These are phyloP conservation scores for Fusarium torreyae DNA, from an alignment of 2,329 filamentous ascomycete species.

Conservation along the genomic window DNA sequence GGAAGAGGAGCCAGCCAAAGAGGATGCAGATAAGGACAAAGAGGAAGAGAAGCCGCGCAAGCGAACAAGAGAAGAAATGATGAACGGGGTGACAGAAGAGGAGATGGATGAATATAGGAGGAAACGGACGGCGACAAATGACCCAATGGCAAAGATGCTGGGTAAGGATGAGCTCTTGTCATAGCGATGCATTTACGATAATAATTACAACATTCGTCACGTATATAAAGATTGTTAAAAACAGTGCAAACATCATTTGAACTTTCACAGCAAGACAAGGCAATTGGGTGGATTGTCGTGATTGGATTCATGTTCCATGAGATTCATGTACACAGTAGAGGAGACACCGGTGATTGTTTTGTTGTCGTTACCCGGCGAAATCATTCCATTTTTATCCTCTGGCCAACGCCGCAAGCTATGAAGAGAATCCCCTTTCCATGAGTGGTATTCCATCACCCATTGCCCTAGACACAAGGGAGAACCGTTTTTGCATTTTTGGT, in stretches of 20 bases:
- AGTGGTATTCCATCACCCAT: conserved; percentile 55
- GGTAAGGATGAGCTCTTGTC: conserved; percentile 74
- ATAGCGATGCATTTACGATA: conserved; percentile 33
- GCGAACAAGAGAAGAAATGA: conserved; percentile 83
- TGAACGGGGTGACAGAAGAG: conserved; percentile 82
- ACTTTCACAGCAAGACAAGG: conserved; percentile 28
- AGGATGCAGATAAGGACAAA: conserved; percentile 52
- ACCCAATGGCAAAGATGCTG: conserved; percentile 89
- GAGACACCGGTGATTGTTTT: conserved; percentile 40
- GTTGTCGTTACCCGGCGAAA: conserved; percentile 53
- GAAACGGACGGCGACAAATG: conserved; percentile 80
- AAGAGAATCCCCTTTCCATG: conserved; percentile 60
- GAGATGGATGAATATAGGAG: conserved; percentile 89
- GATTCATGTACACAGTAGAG: conserved; percentile 48
- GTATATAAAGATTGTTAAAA: neutral
- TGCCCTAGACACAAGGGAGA: conserved; percentile 51
- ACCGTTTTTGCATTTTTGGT: conserved; percentile 51
- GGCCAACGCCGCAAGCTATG: conserved; percentile 68
- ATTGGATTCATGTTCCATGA: conserved; percentile 44
- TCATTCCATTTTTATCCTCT: conserved; percentile 64
- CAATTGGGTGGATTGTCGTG: conserved; percentile 18
- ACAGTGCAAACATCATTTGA: neutral
- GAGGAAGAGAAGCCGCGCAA: conserved; percentile 69
- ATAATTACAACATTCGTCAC: conserved; percentile 2
- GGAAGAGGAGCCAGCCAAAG: conserved; percentile 47